A percentile compares a stretch with the other conserved stretches of the same genome.
phyloP scores from a whole-genome alignment of 2,329 filamentous ascomycete species.

The Aspergillus hortae region DNA sequence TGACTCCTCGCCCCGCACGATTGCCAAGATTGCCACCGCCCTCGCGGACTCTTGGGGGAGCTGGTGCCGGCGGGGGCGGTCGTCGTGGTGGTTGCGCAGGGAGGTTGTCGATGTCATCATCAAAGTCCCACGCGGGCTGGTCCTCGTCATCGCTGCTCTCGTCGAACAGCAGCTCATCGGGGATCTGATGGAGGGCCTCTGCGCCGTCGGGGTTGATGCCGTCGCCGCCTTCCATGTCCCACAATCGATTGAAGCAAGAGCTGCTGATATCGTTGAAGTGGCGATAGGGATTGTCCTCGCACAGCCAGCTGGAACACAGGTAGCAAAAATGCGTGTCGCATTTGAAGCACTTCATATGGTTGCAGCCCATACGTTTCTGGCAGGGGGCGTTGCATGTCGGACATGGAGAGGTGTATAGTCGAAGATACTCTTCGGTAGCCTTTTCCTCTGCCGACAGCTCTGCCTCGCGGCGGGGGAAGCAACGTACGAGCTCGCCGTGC shows the following conservation, averaged over 20 bases:
- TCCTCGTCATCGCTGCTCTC: slow-evolving; percentile 27
- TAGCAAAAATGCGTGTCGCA: slow-evolving; percentile 96
- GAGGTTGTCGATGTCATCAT: slow-evolving; percentile 21
- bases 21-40: slow-evolving; percentile 23
- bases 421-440: slow-evolving; percentile 80
- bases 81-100: slow-evolving; percentile 17
- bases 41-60: slow-evolving; percentile 33
- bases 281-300: slow-evolving; percentile 73
- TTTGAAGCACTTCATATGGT: slow-evolving; percentile 91
- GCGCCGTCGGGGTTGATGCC: slow-evolving; percentile 42
- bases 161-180: slow-evolving; percentile 36
- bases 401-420: slow-evolving; percentile 77
- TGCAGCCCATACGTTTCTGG: slow-evolving; percentile 91
- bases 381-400: slow-evolving; percentile 81
- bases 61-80: slow-evolving; percentile 40
- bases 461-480: slow-evolving; percentile 58
- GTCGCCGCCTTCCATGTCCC: slow-evolving; percentile 85
- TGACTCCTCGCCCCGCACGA: slow-evolving; percentile 23
- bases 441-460: slow-evolving; percentile 82
- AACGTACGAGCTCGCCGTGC: slow-evolving; percentile 85
- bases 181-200: slow-evolving; percentile 39
- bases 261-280: slow-evolving; percentile 77
- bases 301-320: slow-evolving; percentile 82
- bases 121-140: slow-evolving; percentile 22
- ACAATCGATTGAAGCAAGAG: slow-evolving; percentile 78